phyloP scores from a whole-genome alignment of 2,329 filamentous ascomycete genomes.

The Fusarium coffeatum region DNA sequence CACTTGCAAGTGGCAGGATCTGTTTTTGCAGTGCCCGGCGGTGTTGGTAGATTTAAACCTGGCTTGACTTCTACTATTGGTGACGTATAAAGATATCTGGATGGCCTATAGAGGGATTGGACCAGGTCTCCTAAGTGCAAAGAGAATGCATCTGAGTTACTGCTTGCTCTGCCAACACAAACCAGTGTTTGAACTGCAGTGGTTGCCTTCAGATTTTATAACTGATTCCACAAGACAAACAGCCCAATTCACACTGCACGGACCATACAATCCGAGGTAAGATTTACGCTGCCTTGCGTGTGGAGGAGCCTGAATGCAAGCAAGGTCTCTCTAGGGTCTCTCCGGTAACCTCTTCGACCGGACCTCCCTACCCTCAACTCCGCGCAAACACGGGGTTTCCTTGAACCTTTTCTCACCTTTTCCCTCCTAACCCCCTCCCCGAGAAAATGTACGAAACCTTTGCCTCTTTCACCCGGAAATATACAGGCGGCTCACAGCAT shows the following conservation, averaged over 20 bases:
- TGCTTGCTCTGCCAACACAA: not conserved
- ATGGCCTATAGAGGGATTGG: not conserved
- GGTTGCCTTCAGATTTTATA: not conserved
- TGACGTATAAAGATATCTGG: not conserved
- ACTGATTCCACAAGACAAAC: not conserved
- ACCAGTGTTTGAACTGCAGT: not conserved
- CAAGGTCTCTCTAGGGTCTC: not conserved
- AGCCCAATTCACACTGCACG: not conserved
- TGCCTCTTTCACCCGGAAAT: not conserved
- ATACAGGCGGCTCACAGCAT: conserved; percentile 2
- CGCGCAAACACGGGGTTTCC: not conserved
- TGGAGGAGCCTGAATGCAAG: not conserved
- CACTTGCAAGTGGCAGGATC: not conserved
- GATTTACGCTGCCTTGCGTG: not conserved
- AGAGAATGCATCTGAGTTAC: not conserved
- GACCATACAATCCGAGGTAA: not conserved
- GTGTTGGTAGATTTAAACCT: not conserved
- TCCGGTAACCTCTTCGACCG: not conserved
- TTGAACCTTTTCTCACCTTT: not conserved
- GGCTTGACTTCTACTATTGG: not conserved
- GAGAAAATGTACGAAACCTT: not conserved
- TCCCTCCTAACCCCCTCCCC: not conserved
- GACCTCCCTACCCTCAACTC: not conserved
- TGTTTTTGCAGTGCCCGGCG: not conserved
- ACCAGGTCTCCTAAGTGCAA: not conserved